Base-by-base conservation (phyloP, 2,329 filamentous ascomycete genomes). In the Epichloe amarillans region DNA sequence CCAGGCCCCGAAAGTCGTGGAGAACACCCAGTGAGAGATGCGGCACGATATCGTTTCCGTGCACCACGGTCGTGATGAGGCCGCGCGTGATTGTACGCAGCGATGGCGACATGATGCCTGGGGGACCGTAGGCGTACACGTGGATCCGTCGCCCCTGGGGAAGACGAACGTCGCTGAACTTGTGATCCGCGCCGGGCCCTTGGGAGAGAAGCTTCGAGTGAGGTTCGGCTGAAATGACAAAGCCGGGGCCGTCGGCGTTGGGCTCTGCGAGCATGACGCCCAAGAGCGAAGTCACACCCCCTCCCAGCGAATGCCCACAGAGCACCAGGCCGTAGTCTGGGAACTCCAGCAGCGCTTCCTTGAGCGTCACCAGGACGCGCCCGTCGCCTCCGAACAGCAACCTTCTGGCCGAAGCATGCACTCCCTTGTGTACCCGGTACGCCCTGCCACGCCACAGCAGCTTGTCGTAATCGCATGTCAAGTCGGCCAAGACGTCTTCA, bases 91-190 rank as follows among this genome's bases (percentile, higher is more conserved):
- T 82, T 52, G 77, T 77, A 41, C 84, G 79, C 7, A 90, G 73
- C 2, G 81, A 77, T 0, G 83, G 73, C 0, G 83, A 86, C 75
- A 89, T 80, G 14, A 83, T 84, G 0, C 83, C 79, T 0, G 85
- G 84, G 84, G 85, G 82, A 0, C 86, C 86, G 61, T 88, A 90
- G 6, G 86, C 83, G 61, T 87, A 90, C 12, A 88, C 86, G 58
- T 90, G 86, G 19, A 89, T 84, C 3, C 83, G 82, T 0, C 86
- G 76, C 15, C 82, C 80, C 0, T 82, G 58, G 0, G 86, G 86
- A 0, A 89, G 72, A 17, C 71, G 74, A 35, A 80, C 64, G 17
- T 69, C 65, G 14, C 61, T 56, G 33, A 59, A 53, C 2, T 54
- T 57, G n/a, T 55, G 47, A 30, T 56, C 58, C 1, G 60, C 57